A percentile compares a stretch with the other conserved stretches of the same genome.
These are phyloP conservation scores for Saccharomycopsis fermentans DNA, from an alignment of 805 yeast genomes.

Conservation along the genomic window DNA sequence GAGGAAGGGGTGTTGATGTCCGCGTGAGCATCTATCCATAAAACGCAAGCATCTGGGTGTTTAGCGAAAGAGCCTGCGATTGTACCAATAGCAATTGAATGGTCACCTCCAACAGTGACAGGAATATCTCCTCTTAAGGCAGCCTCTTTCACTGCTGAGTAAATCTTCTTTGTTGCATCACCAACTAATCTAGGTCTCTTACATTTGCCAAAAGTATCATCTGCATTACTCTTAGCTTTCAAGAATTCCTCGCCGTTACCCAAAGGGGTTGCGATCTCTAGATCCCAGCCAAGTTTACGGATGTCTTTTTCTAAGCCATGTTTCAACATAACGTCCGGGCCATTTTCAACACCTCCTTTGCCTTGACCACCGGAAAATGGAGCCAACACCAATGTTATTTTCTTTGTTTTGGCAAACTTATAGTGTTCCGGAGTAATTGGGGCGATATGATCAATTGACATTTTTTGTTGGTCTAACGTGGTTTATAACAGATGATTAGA, in stretches of 20 bases:
- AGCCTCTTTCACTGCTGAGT: slow-evolving; percentile 45
- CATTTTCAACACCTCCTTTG: slow-evolving; percentile 85
- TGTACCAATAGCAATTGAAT: slow-evolving; percentile 91
- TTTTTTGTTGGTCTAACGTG: background rate
- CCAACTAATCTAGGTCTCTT: slow-evolving; percentile 75
- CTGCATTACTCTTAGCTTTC: slow-evolving; percentile 30
- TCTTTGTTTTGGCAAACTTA: slow-evolving; percentile 44
- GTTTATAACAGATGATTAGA: background rate
- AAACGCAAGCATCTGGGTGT: slow-evolving; percentile 77
- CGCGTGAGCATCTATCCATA: slow-evolving; percentile 98
- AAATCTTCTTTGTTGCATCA: slow-evolving; percentile 55
- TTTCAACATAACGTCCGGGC: slow-evolving; percentile 73
- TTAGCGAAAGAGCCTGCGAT: slow-evolving; percentile 71
- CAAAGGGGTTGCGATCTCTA: slow-evolving; percentile 44
- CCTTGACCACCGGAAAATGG: slow-evolving; percentile 97
- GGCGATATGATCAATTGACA: background rate
- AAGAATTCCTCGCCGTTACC: slow-evolving; percentile 31
- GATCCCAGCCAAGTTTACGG: slow-evolving; percentile 62
- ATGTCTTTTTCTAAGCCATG: slow-evolving; percentile 61
- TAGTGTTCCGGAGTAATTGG: slow-evolving; percentile 24
- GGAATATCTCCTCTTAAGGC: slow-evolving; percentile 49
- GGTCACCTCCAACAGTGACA: slow-evolving; percentile 91
- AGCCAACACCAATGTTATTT: slow-evolving; percentile 67
- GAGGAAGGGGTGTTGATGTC: slow-evolving; percentile 85
- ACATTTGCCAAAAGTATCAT: slow-evolving; percentile 38